phyloP scores from a whole-genome alignment of 129 eudicot species.

The Flaveria ramosissima region DNA sequence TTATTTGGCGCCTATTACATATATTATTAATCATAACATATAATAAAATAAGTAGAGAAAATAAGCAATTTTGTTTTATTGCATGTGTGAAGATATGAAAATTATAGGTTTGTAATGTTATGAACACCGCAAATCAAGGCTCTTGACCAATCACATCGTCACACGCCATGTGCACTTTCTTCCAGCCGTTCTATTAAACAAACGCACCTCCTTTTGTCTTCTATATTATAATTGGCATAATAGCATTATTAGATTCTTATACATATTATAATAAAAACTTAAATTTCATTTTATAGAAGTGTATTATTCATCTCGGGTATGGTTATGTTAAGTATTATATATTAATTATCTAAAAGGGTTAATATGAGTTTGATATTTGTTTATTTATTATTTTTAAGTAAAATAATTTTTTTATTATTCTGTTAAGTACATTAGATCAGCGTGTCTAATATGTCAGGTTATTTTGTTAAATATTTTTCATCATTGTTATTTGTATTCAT shows the following conservation, averaged over 20 bases:
- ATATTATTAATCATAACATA: background rate
- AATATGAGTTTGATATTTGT: too few relatives aligned
- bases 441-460: too few relatives aligned
- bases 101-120: background rate
- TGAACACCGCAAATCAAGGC: constrained; percentile 24
- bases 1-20: too few relatives aligned
- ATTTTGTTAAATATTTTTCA: too few relatives aligned
- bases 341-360: too few relatives aligned
- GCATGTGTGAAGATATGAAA: constrained; percentile 19
- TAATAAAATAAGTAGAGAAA: constrained; percentile 15
- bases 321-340: too few relatives aligned
- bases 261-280: too few relatives aligned
- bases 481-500: too few relatives aligned
- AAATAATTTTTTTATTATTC: too few relatives aligned
- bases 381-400: too few relatives aligned
- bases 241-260: background rate
- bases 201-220: constrained; percentile 24
- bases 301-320: too few relatives aligned
- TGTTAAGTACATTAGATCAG: too few relatives aligned
- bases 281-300: background rate
- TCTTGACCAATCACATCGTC: constrained; percentile 23
- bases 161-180: constrained; percentile 37
- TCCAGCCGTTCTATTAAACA: constrained; percentile 23
- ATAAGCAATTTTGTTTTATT: constrained; percentile 30
- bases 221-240: background rate